Evolutionary conservation across 2,329 filamentous ascomycete species (phyloP).

Genomic region (Aspergillus sp.): DNA sequence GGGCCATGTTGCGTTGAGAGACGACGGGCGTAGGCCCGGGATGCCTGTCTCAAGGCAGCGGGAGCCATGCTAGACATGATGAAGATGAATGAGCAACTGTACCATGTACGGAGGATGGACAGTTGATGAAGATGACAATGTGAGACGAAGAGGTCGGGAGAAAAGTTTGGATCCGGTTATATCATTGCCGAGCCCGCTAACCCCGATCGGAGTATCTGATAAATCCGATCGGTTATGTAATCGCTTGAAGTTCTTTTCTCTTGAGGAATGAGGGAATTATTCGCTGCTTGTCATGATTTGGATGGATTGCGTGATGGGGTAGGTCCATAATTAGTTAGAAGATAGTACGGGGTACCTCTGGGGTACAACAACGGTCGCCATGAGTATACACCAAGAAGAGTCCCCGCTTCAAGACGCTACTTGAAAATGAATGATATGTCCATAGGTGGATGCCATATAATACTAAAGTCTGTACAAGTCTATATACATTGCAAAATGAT

Average conservation of each 20-base stretch:
- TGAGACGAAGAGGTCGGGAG: constrained; percentile 5
- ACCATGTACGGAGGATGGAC: constrained; percentile 21
- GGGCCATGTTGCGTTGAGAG: constrained; percentile 37
- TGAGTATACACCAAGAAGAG: too few relatives aligned
- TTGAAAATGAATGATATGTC: too few relatives aligned
- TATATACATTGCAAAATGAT: too few relatives aligned
- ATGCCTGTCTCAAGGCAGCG: constrained; percentile 71
- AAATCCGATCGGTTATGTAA: constrained; percentile 14
- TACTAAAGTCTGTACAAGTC: too few relatives aligned
- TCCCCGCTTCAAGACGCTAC: too few relatives aligned
- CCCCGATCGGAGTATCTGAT: constrained; percentile 25
- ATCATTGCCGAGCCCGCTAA: constrained; percentile 25
- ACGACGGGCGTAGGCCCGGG: constrained; percentile 55
- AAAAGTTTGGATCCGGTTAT: constrained; percentile 26
- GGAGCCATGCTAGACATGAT: constrained; percentile 66
- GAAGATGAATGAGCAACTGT: constrained; percentile 17
- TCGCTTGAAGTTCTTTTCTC: neutral
- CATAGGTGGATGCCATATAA: too few relatives aligned
- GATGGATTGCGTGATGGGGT: too few relatives aligned
- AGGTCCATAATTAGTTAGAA: too few relatives aligned
- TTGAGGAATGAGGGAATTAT: neutral
- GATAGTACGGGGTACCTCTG: neutral
- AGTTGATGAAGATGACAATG: constrained; percentile 16
- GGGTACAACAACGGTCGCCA: too few relatives aligned
- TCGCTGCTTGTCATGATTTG: too few relatives aligned